phyloP scores from a whole-genome alignment of 208 protist species.

The Naegleria fowleri region DNA sequence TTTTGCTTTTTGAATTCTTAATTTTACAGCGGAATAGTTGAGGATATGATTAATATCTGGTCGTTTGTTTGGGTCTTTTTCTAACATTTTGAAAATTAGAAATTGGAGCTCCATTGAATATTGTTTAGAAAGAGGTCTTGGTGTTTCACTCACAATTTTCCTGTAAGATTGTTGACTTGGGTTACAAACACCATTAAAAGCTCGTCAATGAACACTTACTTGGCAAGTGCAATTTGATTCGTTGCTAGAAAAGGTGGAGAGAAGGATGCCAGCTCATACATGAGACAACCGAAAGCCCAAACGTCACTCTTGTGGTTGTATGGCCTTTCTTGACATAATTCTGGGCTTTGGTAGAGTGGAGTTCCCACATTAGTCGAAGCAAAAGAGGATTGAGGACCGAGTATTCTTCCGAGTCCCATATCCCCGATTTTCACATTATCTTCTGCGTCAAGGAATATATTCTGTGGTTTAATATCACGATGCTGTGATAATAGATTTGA shows the following conservation, averaged over 20 bases:
- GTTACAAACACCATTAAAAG: no score
- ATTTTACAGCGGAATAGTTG: conserved; percentile 5
- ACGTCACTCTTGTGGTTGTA: conserved; percentile 88
- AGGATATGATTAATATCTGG: conserved; percentile 29
- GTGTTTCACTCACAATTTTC: conserved; percentile 8
- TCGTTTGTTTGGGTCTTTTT: conserved; percentile 24
- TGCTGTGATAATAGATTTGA: conserved; percentile 54
- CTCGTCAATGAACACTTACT: conserved; percentile 3
- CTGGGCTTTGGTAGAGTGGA: conserved; percentile 87
- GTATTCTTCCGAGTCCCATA: conserved; percentile 73
- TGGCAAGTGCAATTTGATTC: conserved; percentile 28
- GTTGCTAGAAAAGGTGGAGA: conserved; percentile 33
- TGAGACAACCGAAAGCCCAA: conserved; percentile 75
- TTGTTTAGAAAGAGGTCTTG: neutral
- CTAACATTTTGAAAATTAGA: conserved; percentile 32
- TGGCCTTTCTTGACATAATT: conserved; percentile 76
- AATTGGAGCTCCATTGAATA: conserved; percentile 22
- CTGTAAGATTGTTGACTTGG: neutral
- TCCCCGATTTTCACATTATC: conserved; percentile 56
- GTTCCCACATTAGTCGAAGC: conserved; percentile 86
- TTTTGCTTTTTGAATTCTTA: conserved; percentile 21
- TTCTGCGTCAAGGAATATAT: conserved; percentile 65
- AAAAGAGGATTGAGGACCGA: conserved; percentile 52
- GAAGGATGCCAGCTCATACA: conserved; percentile 62
- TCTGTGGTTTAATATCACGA: conserved; percentile 77